These are phyloP conservation scores for Reutealis trisperma DNA, from an alignment of 345 rosid genomes.

Conservation along the genomic window DNA sequence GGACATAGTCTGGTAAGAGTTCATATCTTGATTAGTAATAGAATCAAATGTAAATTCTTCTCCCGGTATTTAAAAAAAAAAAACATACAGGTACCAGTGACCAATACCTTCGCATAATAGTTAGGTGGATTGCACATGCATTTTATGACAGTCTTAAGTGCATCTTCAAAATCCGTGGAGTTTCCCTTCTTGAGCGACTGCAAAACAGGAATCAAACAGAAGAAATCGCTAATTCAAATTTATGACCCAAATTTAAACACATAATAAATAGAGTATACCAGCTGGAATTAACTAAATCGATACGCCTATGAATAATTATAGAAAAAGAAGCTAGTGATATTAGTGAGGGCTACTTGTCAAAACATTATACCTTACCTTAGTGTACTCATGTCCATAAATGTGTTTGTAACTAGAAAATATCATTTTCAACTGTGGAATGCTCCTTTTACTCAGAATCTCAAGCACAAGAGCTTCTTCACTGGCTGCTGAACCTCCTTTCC, in stretches of 20 bases:
- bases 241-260: too few relatives aligned
- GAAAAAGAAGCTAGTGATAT: background rate
- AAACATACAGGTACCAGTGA: background rate
- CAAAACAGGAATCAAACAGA: background rate
- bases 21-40: background rate
- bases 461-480: constrained; percentile 54
- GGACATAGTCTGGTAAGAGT: too few relatives aligned
- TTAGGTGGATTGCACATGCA: constrained; percentile 48
- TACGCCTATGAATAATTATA: background rate
- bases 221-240: too few relatives aligned
- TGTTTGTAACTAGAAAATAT: constrained; percentile 60
- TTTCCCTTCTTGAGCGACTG: constrained; percentile 46
- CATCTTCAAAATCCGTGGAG: constrained; percentile 42
- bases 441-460: constrained; percentile 66
- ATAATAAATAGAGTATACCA: background rate
- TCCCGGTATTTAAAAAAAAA: too few relatives aligned
- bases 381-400: constrained; percentile 63
- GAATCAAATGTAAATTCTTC: too few relatives aligned
- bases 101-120: constrained; percentile 56
- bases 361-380: constrained; percentile 49
- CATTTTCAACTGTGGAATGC: constrained; percentile 59
- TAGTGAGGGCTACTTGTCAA: background rate
- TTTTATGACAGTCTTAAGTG: constrained; percentile 47
- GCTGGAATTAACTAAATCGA: background rate
- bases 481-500: constrained; percentile 50